Base-by-base conservation (phyloP, 164 flowering plant species). In the Umbellularia californica region DNA sequence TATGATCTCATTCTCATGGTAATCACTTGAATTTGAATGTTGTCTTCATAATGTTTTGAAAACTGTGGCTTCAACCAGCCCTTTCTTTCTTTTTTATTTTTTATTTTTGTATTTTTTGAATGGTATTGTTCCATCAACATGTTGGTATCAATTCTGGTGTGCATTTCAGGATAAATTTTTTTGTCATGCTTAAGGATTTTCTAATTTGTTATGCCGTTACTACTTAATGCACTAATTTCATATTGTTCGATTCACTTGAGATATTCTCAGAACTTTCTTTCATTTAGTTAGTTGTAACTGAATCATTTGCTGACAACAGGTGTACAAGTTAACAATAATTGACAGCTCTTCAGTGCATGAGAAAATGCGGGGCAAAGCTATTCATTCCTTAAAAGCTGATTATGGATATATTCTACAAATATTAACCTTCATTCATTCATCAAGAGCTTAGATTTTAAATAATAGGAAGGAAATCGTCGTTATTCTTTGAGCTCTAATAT, bases 1-100 rank as follows among this genome's bases (percentile, higher is more conserved):
- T 95, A 90, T 73, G 92, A 92, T 87, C 95, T 95, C 75, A 72
- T 95, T 77, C 86, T 95, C 58, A 95, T 95, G 99, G 99, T 95
- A 90, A 82, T 50, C 47, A 15, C 55, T n/a, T 47, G 68, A 64
- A 65, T 19, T 19, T 41, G 20, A 20, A 60, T 9, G 7, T 65
- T 65, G 24, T 65, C 68, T 25, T 65, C 17, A 65, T 23, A 41
- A 41, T 41, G 47, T 1, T 41, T 41, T 41, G 11, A 41, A 41
- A 41, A 41, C 47, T 41, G 47, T 7, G 47, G 9, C 11, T 41
- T 41, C 47, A 41, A 41, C 47, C 47, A 41, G 9, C 11, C 10
- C 47, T 55, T 55, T 55, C n/a, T 55, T 52, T 55, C 60, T 55
- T 55, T 5, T 55, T 20, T 15, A 55, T 55, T 15, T 55, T 55